Percentiles rank a stretch among this genome's conserved stretches.
Conservation (phyloP, 371 early-diverging fungal species). For the Funneliformis caledonium region DNA sequence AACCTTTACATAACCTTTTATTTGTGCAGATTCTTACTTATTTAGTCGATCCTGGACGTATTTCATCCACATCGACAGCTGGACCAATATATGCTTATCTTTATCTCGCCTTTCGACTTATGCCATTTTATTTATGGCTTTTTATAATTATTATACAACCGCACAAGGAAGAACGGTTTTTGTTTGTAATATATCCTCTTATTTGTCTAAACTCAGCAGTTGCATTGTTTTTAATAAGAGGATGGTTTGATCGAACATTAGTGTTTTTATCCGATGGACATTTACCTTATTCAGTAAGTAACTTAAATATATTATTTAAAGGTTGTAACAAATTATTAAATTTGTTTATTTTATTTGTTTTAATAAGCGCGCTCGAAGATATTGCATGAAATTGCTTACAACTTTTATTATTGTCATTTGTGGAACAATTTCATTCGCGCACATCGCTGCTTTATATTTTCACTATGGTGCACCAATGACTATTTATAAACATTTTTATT, state of each 20-base stretch:
- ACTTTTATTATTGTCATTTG: slow-evolving; percentile 38
- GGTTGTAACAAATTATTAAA: not conserved
- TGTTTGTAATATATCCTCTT: slow-evolving; percentile 92
- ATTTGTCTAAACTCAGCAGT: slow-evolving; percentile 81
- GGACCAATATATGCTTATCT: slow-evolving; percentile 50
- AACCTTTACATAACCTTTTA: not conserved
- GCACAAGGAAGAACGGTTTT: slow-evolving; percentile 96
- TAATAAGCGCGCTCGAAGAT: slow-evolving; percentile 42
- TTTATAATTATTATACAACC: slow-evolving; percentile 82
- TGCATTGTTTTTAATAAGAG: slow-evolving; percentile 60
- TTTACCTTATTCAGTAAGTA: not conserved
- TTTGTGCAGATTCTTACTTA: slow-evolving; percentile 24
- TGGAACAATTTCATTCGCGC: slow-evolving; percentile 43
- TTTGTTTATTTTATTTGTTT: not conserved
- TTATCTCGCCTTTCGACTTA: slow-evolving; percentile 59
- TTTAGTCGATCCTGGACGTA: slow-evolving; percentile 7
- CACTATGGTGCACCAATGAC: slow-evolving; percentile 46
- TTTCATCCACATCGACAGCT: slow-evolving; percentile 41
- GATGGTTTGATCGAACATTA: slow-evolving; percentile 37
- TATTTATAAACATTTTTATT: slow-evolving; percentile 39
- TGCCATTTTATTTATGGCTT: slow-evolving; percentile 80
- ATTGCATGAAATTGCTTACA: slow-evolving; percentile 11
- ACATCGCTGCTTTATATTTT: slow-evolving; percentile 45
- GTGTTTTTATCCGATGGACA: not conserved
- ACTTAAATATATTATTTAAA: not conserved